Conservation (phyloP, 2,329 filamentous ascomycete genomes). For the Lizonia empirigonia region DNA sequence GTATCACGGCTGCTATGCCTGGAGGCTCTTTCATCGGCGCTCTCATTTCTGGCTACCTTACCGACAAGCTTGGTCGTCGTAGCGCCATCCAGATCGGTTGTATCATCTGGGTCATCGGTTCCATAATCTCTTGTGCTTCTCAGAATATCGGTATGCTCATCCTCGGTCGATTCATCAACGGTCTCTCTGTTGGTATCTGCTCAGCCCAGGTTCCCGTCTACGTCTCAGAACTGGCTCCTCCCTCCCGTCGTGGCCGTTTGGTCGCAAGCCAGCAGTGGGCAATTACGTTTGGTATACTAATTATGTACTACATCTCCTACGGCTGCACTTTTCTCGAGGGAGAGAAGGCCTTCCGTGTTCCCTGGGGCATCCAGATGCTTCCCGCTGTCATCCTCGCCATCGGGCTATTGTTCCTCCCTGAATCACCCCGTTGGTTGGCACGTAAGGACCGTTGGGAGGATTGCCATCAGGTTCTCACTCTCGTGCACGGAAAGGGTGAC, state of each 20-base stretch:
- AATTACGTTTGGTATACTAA: slow-evolving; percentile 66
- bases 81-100: slow-evolving; percentile 59
- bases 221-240: slow-evolving; percentile 68
- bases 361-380: slow-evolving; percentile 48
- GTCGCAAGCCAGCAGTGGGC: slow-evolving; percentile 76
- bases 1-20: slow-evolving; percentile 73
- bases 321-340: slow-evolving; percentile 45
- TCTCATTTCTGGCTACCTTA: slow-evolving; percentile 63
- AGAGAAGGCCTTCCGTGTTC: slow-evolving; percentile 43
- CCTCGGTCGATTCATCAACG: slow-evolving; percentile 72
- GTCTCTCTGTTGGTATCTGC: slow-evolving; percentile 74
- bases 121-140: slow-evolving; percentile 65
- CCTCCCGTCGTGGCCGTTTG: slow-evolving; percentile 64
- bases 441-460: slow-evolving; percentile 55
- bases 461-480: slow-evolving; percentile 48
- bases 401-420: slow-evolving; percentile 57
- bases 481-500: slow-evolving; percentile 63
- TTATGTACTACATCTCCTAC: slow-evolving; percentile 47
- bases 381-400: slow-evolving; percentile 50
- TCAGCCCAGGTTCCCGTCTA: slow-evolving; percentile 73
- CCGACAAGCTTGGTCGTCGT: slow-evolving; percentile 63
- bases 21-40: slow-evolving; percentile 72
- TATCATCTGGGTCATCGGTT: slow-evolving; percentile 63
- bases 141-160: slow-evolving; percentile 74
- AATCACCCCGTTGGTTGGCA: slow-evolving; percentile 55